These are phyloP conservation scores for Liquidambar formosana DNA, from an alignment of 164 flowering plant species.

Conservation along the genomic window DNA sequence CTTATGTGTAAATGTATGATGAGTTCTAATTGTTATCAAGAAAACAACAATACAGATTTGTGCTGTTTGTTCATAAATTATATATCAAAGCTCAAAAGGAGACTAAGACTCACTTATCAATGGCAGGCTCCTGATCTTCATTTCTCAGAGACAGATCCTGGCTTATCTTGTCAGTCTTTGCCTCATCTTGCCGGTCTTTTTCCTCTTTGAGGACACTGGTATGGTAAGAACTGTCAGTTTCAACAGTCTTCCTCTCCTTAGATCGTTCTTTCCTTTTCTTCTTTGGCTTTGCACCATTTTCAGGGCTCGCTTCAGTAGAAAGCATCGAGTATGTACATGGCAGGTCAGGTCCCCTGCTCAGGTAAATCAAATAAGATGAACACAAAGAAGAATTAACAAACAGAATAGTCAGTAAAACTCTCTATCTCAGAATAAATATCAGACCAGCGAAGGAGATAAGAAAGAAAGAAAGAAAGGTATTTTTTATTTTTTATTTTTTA, in stretches of 20 bases:
- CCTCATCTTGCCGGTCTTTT: background rate
- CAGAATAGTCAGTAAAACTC: too few species aligned
- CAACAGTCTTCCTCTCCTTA: background rate
- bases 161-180: background rate
- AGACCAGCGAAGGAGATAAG: too few species aligned
- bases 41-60: too few species aligned
- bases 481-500: too few species aligned
- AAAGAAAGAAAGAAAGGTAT: too few species aligned
- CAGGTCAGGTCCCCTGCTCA: slow-evolving; percentile 2
- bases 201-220: slow-evolving; percentile 10
- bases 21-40: too few species aligned
- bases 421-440: too few species aligned
- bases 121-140: slow-evolving; percentile 1
- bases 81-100: too few species aligned
- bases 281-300: slow-evolving; percentile 18
- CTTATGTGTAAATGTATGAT: too few species aligned
- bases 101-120: slow-evolving; percentile 15
- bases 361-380: background rate
- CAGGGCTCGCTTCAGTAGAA: slow-evolving; percentile 6
- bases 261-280: slow-evolving; percentile 14
- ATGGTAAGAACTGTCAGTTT: background rate
- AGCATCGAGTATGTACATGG: background rate
- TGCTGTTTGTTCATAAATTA: too few species aligned
- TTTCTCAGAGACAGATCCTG: slow-evolving; percentile 5
- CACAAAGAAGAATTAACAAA: background rate